Evolutionary conservation across 2,329 filamentous ascomycete species (phyloP), one percentile per base, ranked within the genome.

Genomic region (Trichoderma oligosporum): DNA sequence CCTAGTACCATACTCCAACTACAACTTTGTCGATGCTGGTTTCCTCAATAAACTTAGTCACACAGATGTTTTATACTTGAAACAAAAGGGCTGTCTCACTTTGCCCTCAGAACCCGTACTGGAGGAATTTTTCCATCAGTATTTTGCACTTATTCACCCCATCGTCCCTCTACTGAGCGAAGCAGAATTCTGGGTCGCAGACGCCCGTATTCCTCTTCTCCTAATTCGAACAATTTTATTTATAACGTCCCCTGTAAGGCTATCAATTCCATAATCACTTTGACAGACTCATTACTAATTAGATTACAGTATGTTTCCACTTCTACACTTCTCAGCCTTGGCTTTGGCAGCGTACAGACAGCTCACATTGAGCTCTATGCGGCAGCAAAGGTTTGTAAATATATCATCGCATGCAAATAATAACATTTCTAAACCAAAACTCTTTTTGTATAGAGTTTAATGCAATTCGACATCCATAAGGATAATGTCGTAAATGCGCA

Each of bases 21-120:
- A 56, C 35, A 41, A 56, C n/a, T 56, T 56, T 33, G 44, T 56
- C 18, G 53, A 56, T 25, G 33, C 53, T 25, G 53, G 53, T 2
- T 47, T 24, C 11, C 35, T 56, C 33, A 42, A 56, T 33, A 33
- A 56, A 12, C 53, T 47, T 3, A 33, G 35, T 14, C 53, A 56
- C 20, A 42, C 14, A 4, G 53, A 56, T 25, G 53, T 56, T n/a
- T 22, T 35, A 11, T 56, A 47, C n/a, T 18, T 56, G 44, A 33
- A 33, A 18, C 42, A 48, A 42, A 56, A 56, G 2, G 53, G 44
- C 14, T 56, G 53, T 35, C 53, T 56, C 14, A 33, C 18, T 9
- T 7, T 56, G 1, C 53, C 53, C 3, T 22, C 53, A 4, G 53
- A 56, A 14, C 20, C 44, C 1, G 20, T 31, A 1, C 18, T 56